Base-by-base conservation (phyloP, 2,329 filamentous ascomycete genomes). In the Venturia carpophila region DNA sequence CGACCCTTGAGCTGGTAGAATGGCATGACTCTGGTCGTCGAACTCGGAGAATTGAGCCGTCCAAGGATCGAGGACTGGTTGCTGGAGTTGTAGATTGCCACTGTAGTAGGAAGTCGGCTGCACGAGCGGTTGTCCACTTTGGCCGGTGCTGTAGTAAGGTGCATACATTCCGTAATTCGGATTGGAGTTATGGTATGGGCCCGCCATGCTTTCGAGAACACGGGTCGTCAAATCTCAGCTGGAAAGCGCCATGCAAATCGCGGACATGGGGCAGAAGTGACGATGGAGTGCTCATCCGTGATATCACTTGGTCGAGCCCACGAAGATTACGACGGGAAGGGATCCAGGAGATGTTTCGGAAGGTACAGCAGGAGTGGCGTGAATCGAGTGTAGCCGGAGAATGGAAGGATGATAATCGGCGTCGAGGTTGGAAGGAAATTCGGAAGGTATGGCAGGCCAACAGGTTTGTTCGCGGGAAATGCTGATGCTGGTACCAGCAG, bases 11-110 rank as follows among this genome's bases (percentile, higher is more conserved):
- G 67, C 65, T 1, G 41, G 70, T 68, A 56, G 70, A 66, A 66
- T 49, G 62, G 66, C 17, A 70, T 71, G 56, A 71, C 65, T 64
- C 15, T 68, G 55, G 30, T 76, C 75, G 42, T 76, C 75, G 64
- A 74, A 76, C 62, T 75, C 74, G 19, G 63, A 10, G 30, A 65
- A 47, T 10, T 42, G 43, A 13, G 58, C 47, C 3, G 47, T 41
- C 11, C 62, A 42, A 21, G 47, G 58, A 7, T 62, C 56, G 39
- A 62, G 56, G n/a, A 52, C 27, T n/a, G 39, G 64, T 37, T 62
- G 64, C 27, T 60, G 58, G 30, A 61, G 62, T n/a, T 42, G 55
- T 34, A 39, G 27, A 10, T 21, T 34, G 39, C 24, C 24, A 41
- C 42, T n/a, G 30, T 62, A 65, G 52, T 24, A 64, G n/a, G 55